These are phyloP conservation scores for Cladobotryum protrusum DNA, from an alignment of 2,329 filamentous ascomycete species.

Conservation along the genomic window DNA sequence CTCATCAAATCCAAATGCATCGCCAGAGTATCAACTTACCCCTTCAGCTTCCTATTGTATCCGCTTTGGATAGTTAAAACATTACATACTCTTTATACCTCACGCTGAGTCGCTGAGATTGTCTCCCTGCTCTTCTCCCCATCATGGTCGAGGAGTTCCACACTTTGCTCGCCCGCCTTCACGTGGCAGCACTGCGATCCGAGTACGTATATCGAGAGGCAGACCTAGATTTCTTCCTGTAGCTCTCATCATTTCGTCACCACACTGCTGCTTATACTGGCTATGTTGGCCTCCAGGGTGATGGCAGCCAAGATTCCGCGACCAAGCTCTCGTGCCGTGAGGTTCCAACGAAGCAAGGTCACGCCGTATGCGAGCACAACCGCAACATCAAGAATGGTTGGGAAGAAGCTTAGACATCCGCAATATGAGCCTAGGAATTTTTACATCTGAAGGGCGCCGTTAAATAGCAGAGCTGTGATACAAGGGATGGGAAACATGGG, in stretches of 20 bases:
- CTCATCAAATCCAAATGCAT: too few species aligned
- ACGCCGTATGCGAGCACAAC: conserved; percentile 14
- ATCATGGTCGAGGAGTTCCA: conserved; percentile 37
- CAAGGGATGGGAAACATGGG: neutral
- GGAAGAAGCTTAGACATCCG: conserved; percentile 18
- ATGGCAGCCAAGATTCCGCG: neutral
- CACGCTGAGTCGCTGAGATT: too few species aligned
- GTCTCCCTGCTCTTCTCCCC: conserved; percentile 2
- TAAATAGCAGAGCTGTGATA: neutral
- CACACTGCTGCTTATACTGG: too few species aligned
- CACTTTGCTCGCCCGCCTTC: conserved; percentile 37
- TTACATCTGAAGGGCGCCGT: neutral
- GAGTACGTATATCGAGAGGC: conserved; percentile 32
- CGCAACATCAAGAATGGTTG: conserved; percentile 17
- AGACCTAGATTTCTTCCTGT: neutral
- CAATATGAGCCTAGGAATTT: conserved; percentile 3
- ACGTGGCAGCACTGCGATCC: conserved; percentile 42
- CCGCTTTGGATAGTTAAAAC: neutral
- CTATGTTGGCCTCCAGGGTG: neutral
- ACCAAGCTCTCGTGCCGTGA: conserved; percentile 14
- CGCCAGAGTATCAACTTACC: neutral
- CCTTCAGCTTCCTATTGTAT: neutral
- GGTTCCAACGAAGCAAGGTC: conserved; percentile 19
- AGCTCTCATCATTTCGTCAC: too few species aligned
- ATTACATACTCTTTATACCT: too few species aligned